These are phyloP conservation scores for Saccharomycopsis vini DNA, from an alignment of 805 yeast species.

Conservation along the genomic window DNA sequence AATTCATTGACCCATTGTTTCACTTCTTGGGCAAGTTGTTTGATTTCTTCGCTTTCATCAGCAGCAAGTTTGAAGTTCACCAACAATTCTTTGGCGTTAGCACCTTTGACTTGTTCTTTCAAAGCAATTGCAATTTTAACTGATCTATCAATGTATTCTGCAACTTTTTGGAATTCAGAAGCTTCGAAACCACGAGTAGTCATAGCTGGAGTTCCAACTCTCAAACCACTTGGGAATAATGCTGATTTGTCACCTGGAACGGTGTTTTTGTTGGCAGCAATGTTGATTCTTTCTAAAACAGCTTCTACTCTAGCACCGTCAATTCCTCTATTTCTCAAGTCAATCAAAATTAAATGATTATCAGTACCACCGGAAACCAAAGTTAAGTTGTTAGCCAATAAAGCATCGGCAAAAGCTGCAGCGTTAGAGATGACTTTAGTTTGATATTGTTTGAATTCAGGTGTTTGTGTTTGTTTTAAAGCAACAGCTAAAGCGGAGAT, in stretches of 20 bases:
- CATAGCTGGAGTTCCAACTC: slow-evolving; percentile 99
- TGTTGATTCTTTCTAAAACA: slow-evolving; percentile 87
- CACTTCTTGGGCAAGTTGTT: slow-evolving; percentile 55
- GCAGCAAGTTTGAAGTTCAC: slow-evolving; percentile 67
- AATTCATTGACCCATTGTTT: slow-evolving; percentile 61
- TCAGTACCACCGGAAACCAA: slow-evolving; percentile 94
- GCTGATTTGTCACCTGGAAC: slow-evolving; percentile 98
- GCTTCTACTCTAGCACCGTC: slow-evolving; percentile 98
- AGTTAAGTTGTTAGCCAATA: slow-evolving; percentile 52
- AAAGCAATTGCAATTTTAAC: slow-evolving; percentile 57
- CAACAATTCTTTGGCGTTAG: slow-evolving; percentile 47
- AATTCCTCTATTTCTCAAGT: slow-evolving; percentile 78
- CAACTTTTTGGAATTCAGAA: slow-evolving; percentile 75
- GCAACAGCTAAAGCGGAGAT: slow-evolving; percentile 97
- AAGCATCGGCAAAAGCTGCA: slow-evolving; percentile 64
- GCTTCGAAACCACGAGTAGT: slow-evolving; percentile 93
- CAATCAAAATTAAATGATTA: slow-evolving; percentile 90
- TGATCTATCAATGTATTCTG: slow-evolving; percentile 69
- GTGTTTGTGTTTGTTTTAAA: slow-evolving; percentile 83
- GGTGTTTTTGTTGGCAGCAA: slow-evolving; percentile 94
- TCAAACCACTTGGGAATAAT: slow-evolving; percentile 91
- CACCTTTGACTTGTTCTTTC: slow-evolving; percentile 49
- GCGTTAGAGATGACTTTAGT: slow-evolving; percentile 83
- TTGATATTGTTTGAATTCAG: slow-evolving; percentile 89
- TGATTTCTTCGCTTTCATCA: slow-evolving; percentile 51